These are phyloP conservation scores for Neospermospora avenae DNA, from an alignment of 2,329 filamentous ascomycete species.

Conservation along the genomic window DNA sequence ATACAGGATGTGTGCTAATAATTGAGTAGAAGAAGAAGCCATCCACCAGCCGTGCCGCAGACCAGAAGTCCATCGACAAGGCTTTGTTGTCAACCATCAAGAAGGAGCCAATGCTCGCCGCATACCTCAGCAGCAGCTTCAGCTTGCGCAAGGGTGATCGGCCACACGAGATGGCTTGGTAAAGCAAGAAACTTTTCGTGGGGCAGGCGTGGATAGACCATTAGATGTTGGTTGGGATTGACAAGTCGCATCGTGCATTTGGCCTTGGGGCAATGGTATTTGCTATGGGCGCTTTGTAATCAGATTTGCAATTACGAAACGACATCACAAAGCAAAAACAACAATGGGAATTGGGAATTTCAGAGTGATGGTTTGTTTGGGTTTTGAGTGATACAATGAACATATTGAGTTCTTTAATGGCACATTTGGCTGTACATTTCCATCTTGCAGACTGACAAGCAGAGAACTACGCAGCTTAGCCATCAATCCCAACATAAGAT, in stretches of 20 bases:
- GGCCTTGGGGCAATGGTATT: conserved; percentile 56
- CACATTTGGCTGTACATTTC: background rate
- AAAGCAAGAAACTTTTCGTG: conserved; percentile 43
- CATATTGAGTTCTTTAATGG: background rate
- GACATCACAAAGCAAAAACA: conserved; percentile 29
- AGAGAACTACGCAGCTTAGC: no score
- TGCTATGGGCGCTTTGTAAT: conserved; percentile 37
- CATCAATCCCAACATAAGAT: background rate
- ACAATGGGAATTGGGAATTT: background rate
- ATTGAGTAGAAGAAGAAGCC: conserved; percentile 90
- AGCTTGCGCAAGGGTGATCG: conserved; percentile 98
- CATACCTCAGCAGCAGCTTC: conserved; percentile 95
- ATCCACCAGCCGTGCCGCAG: conserved; percentile 83
- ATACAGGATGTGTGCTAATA: conserved; percentile 16
- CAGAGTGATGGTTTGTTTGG: no score
- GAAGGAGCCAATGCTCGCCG: conserved; percentile 92
- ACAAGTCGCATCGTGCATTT: conserved; percentile 60
- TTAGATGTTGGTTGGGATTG: conserved; percentile 48
- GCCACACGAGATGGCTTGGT: conserved; percentile 99
- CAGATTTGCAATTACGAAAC: conserved; percentile 37
- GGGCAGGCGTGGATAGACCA: conserved; percentile 33
- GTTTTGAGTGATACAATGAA: conserved; percentile 7
- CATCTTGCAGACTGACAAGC: background rate
- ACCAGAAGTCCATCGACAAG: conserved; percentile 99
- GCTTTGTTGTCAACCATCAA: conserved; percentile 92